A percentile compares a stretch with the other conserved stretches of the same genome.
Evolutionary conservation across 2,329 filamentous ascomycete species (phyloP).

Genomic region (Magnaporthiopsis incrustans): DNA sequence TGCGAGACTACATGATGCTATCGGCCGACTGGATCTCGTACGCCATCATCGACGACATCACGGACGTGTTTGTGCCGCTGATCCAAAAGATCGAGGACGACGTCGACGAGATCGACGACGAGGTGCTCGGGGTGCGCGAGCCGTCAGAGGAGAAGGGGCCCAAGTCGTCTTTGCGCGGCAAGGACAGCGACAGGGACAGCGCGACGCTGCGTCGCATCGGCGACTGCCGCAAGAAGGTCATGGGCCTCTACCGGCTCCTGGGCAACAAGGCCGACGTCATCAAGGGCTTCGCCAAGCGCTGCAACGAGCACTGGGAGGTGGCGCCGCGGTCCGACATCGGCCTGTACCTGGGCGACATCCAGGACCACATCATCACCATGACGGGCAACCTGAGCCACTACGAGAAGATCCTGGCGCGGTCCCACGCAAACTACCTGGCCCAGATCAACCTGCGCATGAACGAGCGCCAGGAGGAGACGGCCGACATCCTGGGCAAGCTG

Average conservation of each 20-base stretch:
- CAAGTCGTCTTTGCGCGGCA: conserved; percentile 17
- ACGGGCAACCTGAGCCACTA: conserved; percentile 93
- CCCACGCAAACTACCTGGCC: conserved; percentile 95
- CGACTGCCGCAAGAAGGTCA: conserved; percentile 93
- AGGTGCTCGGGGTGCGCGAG: conserved; percentile 75
- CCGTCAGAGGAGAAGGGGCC: conserved; percentile 27
- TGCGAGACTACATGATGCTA: conserved; percentile 87
- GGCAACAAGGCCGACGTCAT: conserved; percentile 99
- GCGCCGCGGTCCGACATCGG: conserved; percentile 93
- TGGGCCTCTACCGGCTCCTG: conserved; percentile 85
- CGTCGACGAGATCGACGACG: conserved; percentile 93
- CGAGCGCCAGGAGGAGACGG: conserved; percentile 90
- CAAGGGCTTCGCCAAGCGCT: conserved; percentile 96
- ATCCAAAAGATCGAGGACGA: conserved; percentile 93
- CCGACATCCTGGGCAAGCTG: conserved; percentile 87
- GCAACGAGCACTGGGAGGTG: conserved; percentile 96
- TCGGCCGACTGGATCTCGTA: conserved; percentile 98
- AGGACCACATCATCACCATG: conserved; percentile 99
- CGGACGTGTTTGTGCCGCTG: conserved; percentile 86
- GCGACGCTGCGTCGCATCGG: conserved; percentile 89
- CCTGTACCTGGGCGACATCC: conserved; percentile 95
- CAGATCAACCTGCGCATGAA: conserved; percentile 99
- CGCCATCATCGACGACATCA: conserved; percentile 96
- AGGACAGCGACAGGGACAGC: conserved; percentile 23
- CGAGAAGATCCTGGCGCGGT: conserved; percentile 85